Conservation (phyloP, 78 protist genomes). For the slime mould (Dictyostelium discoideum) region dicty_2.7 NC_007089.4:1517001-1517500, state of each 20-base stretch:
- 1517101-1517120: slow-evolving; percentile 39
- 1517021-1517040: slow-evolving; percentile 16
- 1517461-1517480: not conserved
- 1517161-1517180: slow-evolving; percentile 67
- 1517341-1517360: not conserved
- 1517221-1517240: not conserved
- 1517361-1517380: not conserved
- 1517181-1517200: not conserved
- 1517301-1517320: not conserved
- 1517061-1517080: slow-evolving; percentile 58
- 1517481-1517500: not conserved
- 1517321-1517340: not conserved
- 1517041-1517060: slow-evolving; percentile 41
- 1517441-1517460: not conserved
- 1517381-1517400: not conserved
- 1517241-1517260: slow-evolving; percentile 14
- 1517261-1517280: not conserved
- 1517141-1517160: slow-evolving; percentile 36
- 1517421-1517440: not conserved
- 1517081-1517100: slow-evolving; percentile 78
- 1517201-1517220: too few species aligned
- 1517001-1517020: not conserved
- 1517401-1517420: not conserved
- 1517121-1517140: not conserved
- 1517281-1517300: not conserved